Conservation (phyloP, 805 yeast species). For the Cyberlindnera mississippiensis region DNA sequence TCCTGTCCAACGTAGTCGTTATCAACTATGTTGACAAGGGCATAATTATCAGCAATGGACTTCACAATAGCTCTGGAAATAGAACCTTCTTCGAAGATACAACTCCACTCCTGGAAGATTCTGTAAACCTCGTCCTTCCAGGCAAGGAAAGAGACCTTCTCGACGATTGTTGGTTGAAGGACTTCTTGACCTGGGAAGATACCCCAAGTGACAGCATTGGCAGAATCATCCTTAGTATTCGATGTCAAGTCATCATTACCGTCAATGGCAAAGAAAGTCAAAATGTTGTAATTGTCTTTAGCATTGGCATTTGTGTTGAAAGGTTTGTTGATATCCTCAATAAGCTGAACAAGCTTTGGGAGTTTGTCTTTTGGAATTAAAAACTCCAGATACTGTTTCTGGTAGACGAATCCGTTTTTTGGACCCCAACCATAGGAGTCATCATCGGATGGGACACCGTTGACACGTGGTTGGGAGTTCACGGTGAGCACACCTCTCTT, state of each 20-base stretch:
- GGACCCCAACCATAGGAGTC: slow-evolving; percentile 98
- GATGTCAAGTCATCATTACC: slow-evolving; percentile 52
- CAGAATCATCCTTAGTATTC: slow-evolving; percentile 65
- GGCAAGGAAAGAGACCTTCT: slow-evolving; percentile 84
- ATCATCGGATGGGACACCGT: slow-evolving; percentile 71
- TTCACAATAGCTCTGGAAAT: slow-evolving; percentile 33
- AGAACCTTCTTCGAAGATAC: slow-evolving; percentile 40
- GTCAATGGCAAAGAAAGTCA: slow-evolving; percentile 78
- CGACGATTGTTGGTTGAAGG: slow-evolving; percentile 94
- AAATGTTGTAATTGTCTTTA: slow-evolving; percentile 39
- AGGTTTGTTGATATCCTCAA: slow-evolving; percentile 43
- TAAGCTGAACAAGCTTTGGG: slow-evolving; percentile 35
- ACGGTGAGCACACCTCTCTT: slow-evolving; percentile 68
- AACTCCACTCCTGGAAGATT: slow-evolving; percentile 77
- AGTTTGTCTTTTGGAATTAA: slow-evolving; percentile 57
- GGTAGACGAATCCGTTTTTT: slow-evolving; percentile 78
- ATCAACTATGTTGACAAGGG: slow-evolving; percentile 84
- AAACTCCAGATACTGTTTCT: slow-evolving; percentile 89
- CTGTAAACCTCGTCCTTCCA: slow-evolving; percentile 96
- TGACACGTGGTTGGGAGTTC: slow-evolving; percentile 92
- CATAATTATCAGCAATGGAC: slow-evolving; percentile 53
- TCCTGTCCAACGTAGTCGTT: slow-evolving; percentile 67
- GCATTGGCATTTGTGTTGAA: slow-evolving; percentile 19
- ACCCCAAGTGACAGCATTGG: slow-evolving; percentile 98
- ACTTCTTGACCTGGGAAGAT: slow-evolving; percentile 95